These are phyloP conservation scores for Hamigera avellanea DNA, from an alignment of 495 filamentous ascomycete species.

Conservation along the genomic window DNA sequence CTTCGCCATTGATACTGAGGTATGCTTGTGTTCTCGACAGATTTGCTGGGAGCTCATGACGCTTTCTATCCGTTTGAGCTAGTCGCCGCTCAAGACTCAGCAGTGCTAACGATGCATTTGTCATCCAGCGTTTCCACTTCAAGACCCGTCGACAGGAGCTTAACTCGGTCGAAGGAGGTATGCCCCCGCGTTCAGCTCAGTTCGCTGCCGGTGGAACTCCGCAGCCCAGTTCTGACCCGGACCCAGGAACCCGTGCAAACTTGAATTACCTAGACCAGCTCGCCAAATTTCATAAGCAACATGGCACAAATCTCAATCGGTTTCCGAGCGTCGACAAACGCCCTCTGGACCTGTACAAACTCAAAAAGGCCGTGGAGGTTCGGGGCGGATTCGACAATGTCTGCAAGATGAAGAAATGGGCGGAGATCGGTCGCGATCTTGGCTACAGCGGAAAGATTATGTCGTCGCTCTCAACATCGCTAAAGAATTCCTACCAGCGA, in stretches of 20 bases:
- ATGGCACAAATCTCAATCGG: constrained; percentile 85
- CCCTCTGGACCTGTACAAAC: constrained; percentile 84
- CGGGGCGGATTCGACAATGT: constrained; percentile 91
- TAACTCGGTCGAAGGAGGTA: constrained; percentile 97
- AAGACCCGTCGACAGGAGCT: constrained; percentile 92
- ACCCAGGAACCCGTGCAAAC: constrained; percentile 80
- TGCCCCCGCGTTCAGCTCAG: constrained; percentile 32
- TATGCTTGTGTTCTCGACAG: constrained; percentile 28
- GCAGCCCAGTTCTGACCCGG: constrained; percentile 25
- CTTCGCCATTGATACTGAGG: constrained; percentile 96
- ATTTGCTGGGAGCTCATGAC: too few relatives aligned
- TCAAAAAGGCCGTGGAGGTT: constrained; percentile 93
- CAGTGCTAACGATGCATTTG: background rate
- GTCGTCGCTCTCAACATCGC: constrained; percentile 96
- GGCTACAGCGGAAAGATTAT: constrained; percentile 99
- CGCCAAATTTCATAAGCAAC: constrained; percentile 92
- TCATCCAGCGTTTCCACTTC: constrained; percentile 80
- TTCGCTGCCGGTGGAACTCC: constrained; percentile 23
- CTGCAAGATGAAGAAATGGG: constrained; percentile 98
- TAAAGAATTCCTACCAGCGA: constrained; percentile 96
- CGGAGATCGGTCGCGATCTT: constrained; percentile 91
- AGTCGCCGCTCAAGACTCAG: background rate
- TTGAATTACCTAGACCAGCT: constrained; percentile 94
- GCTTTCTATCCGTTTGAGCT: too few relatives aligned
- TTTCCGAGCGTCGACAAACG: constrained; percentile 97